Conservation (phyloP, 164 flowering plant genomes). For the Nymphaea colorata region DNA sequence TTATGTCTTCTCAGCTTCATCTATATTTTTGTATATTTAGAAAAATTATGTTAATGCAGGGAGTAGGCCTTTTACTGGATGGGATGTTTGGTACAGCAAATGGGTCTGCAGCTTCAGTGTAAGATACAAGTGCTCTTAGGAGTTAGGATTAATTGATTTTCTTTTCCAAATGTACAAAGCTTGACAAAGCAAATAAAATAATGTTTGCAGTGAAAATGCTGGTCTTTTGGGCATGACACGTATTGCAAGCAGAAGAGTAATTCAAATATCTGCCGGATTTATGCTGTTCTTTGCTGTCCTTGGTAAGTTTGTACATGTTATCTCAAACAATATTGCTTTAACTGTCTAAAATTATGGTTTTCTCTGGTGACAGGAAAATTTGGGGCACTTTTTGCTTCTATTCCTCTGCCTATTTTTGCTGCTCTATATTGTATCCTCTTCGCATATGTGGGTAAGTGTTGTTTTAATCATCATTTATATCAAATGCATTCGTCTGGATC, state of each 20-base stretch:
- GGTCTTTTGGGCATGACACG: slow-evolving; percentile 67
- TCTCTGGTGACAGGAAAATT: slow-evolving; percentile 13
- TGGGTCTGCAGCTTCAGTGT: slow-evolving; percentile 89
- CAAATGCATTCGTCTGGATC: too few relatives aligned
- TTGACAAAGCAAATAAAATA: slow-evolving; percentile 3
- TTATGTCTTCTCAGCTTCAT: background rate
- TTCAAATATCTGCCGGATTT: slow-evolving; percentile 51
- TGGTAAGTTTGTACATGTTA: slow-evolving; percentile 24
- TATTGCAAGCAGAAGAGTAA: slow-evolving; percentile 72
- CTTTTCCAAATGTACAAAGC: background rate
- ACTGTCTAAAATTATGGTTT: background rate
- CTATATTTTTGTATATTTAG: background rate
- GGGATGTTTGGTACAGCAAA: slow-evolving; percentile 68
- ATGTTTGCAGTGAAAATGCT: slow-evolving; percentile 51
- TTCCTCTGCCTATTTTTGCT: slow-evolving; percentile 20
- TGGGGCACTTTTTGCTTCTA: slow-evolving; percentile 22
- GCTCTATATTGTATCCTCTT: slow-evolving; percentile 43
- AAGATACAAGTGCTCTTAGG: slow-evolving; percentile 10
- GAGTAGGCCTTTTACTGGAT: slow-evolving; percentile 51
- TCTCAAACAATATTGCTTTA: background rate
- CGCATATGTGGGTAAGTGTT: slow-evolving; percentile 45
- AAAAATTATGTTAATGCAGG: slow-evolving; percentile 23
- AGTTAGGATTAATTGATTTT: too few relatives aligned
- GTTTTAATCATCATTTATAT: background rate
- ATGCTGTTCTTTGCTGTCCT: slow-evolving; percentile 74